Evolutionary conservation across 2,329 filamentous ascomycete species (phyloP), one percentile per base, ranked within the genome.

Genomic region (Colletotrichum filicis): DNA sequence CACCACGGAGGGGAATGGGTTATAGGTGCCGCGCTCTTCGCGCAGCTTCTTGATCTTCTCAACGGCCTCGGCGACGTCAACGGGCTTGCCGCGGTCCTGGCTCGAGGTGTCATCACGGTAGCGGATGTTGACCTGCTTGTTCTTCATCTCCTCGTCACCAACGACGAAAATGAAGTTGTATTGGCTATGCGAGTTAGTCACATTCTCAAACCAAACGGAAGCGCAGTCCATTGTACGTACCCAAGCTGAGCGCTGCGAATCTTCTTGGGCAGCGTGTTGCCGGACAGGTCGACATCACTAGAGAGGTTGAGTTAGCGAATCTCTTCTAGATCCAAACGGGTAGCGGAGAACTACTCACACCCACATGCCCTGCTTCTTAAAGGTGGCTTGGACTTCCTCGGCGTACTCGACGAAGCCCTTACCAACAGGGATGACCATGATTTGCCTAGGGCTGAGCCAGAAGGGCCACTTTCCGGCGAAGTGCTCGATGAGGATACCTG

Each of bases 261-360:
- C 90, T 97, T 97, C 90, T 97, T 96, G 82, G 95, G 92, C 84
- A 97, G 91, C 7, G 94, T 97, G 84, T 96, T 95, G 78, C 93
- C 91, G 76, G 89, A 89, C 64, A 93, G 86, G 80, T 94, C 92
- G 72, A 92, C 87, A 80, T 94, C 92, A 22, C 71, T 73, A 16
- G n/a, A 19, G 8, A 26, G 8, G 11, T 37, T 28, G 24, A 16
- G 24, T 64, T 14, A 64, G 61, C 22, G 32, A 55, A 5, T 5
- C n/a, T 22, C n/a, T 26, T 65, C 24, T 42, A 24, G 2, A 5
- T 11, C 30, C 9, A 19, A 42, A 9, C 16, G 14, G 46, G n/a
- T 11, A 61, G 64, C 11, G 26, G 19, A 91, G 90, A 79, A 92
- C 82, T 28, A 68, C 71, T 49, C 62, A 73, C 70, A 91, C 91